A percentile compares a stretch with the other conserved stretches of the same genome.
Conservation (phyloP, 2,329 filamentous ascomycete genomes). For the Aspergillus caelatus region DNA sequence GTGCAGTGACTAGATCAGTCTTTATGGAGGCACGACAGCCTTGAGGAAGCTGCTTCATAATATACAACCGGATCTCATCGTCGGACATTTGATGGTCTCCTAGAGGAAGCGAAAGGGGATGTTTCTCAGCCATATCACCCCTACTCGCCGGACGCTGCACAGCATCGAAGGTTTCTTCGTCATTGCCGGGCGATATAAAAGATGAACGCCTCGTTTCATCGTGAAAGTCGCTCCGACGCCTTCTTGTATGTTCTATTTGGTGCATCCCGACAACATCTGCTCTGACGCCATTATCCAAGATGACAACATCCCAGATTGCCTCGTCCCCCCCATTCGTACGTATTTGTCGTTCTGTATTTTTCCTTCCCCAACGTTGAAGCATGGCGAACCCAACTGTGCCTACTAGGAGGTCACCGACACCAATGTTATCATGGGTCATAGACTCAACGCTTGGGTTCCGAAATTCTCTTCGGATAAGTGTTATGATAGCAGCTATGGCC, state of each 20-base stretch:
- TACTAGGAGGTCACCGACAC: constrained; percentile 47
- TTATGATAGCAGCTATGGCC: constrained; percentile 52
- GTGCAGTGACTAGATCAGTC: constrained; percentile 47
- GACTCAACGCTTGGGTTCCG: constrained; percentile 37
- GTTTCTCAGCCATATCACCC: constrained; percentile 25
- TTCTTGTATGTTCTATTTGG: constrained; percentile 33
- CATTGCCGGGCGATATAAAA: constrained; percentile 42
- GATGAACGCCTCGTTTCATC: constrained; percentile 57
- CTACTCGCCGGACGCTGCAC: constrained; percentile 37
- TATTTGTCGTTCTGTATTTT: constrained; percentile 45
- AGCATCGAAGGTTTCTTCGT: constrained; percentile 43
- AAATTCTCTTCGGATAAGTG: constrained; percentile 49
- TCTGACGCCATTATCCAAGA: constrained; percentile 49
- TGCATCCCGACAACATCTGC: constrained; percentile 51
- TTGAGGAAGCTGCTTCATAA: constrained; percentile 46
- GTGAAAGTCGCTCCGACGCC: constrained; percentile 49
- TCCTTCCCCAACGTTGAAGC: constrained; percentile 50
- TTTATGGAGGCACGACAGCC: constrained; percentile 48
- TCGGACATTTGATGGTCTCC: constrained; percentile 44
- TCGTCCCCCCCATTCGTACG: constrained; percentile 47
- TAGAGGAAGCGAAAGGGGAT: constrained; percentile 36
- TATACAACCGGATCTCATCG: constrained; percentile 52
- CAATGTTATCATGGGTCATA: constrained; percentile 43
- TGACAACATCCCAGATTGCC: constrained; percentile 52
- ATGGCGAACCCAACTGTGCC: constrained; percentile 50